Conservation (phyloP, 179 eudicot species). For the Carnegiea gigantea region DNA sequence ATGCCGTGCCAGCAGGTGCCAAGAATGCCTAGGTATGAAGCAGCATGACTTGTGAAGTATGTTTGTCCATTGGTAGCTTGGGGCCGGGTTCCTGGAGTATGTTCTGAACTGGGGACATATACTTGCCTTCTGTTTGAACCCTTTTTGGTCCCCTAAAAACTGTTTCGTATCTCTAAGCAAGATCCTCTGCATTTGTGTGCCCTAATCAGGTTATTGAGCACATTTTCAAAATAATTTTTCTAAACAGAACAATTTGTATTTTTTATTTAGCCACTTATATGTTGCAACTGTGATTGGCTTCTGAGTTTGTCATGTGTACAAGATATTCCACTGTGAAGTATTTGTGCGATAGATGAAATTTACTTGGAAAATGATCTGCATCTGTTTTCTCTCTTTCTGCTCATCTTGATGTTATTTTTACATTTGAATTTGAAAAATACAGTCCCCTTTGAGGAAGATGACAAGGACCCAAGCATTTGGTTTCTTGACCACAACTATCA, state of each 20-base stretch:
- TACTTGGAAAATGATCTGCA: not conserved
- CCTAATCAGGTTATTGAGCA: not conserved
- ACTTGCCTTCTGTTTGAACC: not conserved
- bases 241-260: not conserved
- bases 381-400: not conserved
- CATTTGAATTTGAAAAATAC: slow-evolving; percentile 24
- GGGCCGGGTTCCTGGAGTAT: not conserved
- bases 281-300: not conserved
- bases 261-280: not conserved
- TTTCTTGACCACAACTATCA: slow-evolving; percentile 98
- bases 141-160: not conserved
- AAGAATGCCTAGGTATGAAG: too few relatives aligned
- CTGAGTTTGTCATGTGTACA: not conserved
- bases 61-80: not conserved
- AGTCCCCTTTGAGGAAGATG: slow-evolving; percentile 99
- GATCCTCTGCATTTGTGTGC: not conserved
- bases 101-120: not conserved
- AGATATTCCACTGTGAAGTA: not conserved
- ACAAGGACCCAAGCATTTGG: slow-evolving; percentile 93
- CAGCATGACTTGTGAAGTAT: not conserved
- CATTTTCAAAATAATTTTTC: not conserved
- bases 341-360: not conserved
- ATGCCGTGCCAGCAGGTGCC: not conserved
- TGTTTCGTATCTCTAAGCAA: not conserved
- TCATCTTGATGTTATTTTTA: not conserved